These are phyloP conservation scores for Rhazya stricta DNA, from an alignment of 257 asterid genomes.

Conservation along the genomic window DNA sequence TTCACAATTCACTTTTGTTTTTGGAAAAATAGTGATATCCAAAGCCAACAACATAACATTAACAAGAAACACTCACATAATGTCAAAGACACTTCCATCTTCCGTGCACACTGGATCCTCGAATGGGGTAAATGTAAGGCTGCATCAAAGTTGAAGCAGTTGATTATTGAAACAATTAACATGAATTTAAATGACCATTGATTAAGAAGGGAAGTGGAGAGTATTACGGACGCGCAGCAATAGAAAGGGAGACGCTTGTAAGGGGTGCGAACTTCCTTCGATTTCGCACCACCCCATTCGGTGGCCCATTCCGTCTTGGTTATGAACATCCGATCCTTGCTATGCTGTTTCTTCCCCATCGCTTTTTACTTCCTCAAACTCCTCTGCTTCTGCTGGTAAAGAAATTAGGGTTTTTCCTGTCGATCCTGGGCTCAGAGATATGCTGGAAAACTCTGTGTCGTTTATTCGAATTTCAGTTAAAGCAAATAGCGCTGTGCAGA, in stretches of 20 bases:
- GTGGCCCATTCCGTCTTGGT: constrained; percentile 99
- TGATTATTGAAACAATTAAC: constrained; percentile 1
- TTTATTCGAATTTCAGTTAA: not conserved
- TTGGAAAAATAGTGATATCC: not conserved
- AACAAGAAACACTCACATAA: constrained; percentile 45
- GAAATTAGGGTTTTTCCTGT: constrained; percentile 3
- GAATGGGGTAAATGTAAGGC: constrained; percentile 94
- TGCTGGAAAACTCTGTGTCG: not conserved
- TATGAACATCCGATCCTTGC: constrained; percentile 91
- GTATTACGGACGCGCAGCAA: constrained; percentile 81
- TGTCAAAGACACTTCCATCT: constrained; percentile 85
- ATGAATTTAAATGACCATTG: not conserved
- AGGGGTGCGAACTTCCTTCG: constrained; percentile 71
- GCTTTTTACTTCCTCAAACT: not conserved
- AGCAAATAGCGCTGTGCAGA: not conserved
- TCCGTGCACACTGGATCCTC: constrained; percentile 85
- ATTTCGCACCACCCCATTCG: constrained; percentile 99
- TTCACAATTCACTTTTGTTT: not conserved
- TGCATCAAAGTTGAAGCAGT: constrained; percentile 29
- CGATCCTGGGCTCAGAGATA: not conserved
- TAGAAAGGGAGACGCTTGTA: constrained; percentile 93
- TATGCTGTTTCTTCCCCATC: constrained; percentile 99
- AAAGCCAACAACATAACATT: not conserved
- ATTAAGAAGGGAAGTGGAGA: constrained; percentile 4
- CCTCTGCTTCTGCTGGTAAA: not conserved